phyloP scores from a whole-genome alignment of 202 grass and related monocot species.

The Digitaria exilis region DNA sequence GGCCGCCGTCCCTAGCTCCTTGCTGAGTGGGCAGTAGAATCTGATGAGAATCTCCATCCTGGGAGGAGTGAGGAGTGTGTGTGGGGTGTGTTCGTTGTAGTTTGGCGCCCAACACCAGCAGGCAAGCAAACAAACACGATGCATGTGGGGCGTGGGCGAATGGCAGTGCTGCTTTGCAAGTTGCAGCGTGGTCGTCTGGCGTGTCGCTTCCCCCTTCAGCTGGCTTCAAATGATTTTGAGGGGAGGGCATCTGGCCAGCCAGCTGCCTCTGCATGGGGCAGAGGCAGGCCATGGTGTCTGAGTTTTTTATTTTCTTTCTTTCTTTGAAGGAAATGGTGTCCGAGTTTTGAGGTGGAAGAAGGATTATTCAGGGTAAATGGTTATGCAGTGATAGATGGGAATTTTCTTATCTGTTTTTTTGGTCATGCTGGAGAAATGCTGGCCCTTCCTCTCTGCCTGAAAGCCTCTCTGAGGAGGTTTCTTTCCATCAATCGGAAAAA shows the following conservation, averaged over 20 bases:
- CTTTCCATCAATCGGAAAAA: not conserved
- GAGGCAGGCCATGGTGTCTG: not conserved
- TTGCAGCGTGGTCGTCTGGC: slow-evolving; percentile 35
- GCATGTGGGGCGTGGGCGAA: not conserved
- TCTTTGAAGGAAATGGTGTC: not conserved
- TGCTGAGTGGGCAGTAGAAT: not conserved
- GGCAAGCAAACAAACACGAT: slow-evolving; percentile 13
- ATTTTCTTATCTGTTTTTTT: not conserved
- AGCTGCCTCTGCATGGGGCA: not conserved
- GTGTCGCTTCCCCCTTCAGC: slow-evolving; percentile 25
- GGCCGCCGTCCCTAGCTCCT: not conserved
- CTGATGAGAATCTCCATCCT: not conserved
- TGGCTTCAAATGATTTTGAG: slow-evolving; percentile 34
- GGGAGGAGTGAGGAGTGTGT: too few relatives aligned
- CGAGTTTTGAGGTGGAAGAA: not conserved
- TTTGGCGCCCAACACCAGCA: not conserved
- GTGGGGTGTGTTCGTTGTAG: not conserved
- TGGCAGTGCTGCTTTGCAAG: slow-evolving; percentile 3
- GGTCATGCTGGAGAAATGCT: not conserved
- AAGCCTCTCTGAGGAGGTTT: slow-evolving; percentile 3
- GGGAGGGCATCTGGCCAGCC: not conserved
- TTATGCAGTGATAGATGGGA: not conserved
- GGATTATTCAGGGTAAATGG: not conserved
- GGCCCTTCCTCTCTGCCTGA: not conserved
- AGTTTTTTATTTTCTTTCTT: too few relatives aligned